phyloP scores from a whole-genome alignment of 2,329 filamentous ascomycete genomes.

The Helicocarpus griseus region DNA sequence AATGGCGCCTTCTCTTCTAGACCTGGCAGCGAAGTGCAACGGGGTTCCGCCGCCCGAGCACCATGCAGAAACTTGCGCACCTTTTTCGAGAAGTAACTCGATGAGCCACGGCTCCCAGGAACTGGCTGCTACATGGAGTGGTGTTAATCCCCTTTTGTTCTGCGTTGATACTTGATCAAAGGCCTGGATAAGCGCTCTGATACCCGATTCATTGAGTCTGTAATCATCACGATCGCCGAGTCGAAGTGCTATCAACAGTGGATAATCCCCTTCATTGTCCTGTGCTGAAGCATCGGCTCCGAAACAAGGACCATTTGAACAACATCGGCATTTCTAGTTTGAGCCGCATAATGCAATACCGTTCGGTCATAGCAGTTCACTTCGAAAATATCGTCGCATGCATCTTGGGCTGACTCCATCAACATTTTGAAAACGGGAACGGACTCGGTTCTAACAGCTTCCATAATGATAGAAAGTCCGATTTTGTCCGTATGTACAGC shows the following conservation, averaged over 20 bases:
- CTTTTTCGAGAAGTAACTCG: neutral
- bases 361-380: neutral
- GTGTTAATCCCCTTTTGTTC: neutral
- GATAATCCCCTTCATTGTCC: neutral
- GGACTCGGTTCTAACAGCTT: neutral
- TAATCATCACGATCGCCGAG: too few relatives aligned
- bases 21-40: neutral
- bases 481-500: neutral
- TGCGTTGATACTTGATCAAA: neutral
- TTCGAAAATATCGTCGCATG: neutral
- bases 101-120: neutral
- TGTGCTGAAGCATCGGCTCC: neutral
- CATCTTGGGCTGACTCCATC: neutral
- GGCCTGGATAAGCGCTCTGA: neutral
- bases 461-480: neutral
- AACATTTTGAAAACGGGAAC: neutral
- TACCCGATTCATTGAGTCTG: neutral
- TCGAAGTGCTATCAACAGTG: neutral
- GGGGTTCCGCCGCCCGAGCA: neutral
- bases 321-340: neutral
- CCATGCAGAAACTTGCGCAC: neutral
- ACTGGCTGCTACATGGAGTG: neutral
- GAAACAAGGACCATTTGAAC: neutral
- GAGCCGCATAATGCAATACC: neutral
- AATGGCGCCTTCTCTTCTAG: neutral